Evolutionary conservation across 2,329 filamentous ascomycete species (phyloP), one percentile per base, ranked within the genome.

Genomic region (Phyllosticta citriasiana): DNA sequence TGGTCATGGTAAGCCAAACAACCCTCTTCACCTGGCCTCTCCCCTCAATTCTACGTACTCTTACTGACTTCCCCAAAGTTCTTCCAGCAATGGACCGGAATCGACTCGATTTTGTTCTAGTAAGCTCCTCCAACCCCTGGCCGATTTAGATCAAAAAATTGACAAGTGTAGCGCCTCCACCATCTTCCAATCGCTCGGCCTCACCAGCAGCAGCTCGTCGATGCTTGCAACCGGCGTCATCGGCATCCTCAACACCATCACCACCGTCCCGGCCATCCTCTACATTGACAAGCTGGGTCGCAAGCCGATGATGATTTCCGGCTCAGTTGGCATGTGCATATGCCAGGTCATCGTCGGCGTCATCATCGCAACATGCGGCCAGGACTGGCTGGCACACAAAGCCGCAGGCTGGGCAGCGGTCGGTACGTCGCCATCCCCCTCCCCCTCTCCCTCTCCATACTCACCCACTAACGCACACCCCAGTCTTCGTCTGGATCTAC

Each of bases 1-100:
- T 89, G 64, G 88, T 86, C 63, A 68, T 90, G 50, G 89, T 88
- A 70, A 87, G 80, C 35, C 35, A 12, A 35, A 14, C n/a, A 47
- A 47, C 14, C 35, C 35, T 14, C 14, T 35, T 3, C 33, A 3
- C 33, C 33, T 8, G 9, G 5, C 9, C 33, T 4, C 33, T 3
- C 33, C 14, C 14, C 9, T 12, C 33, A 5, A n/a, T 70, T 70
- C 9, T 75, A 76, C 35, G 76, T 72, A 63, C 74, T 75, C 66
- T 72, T 73, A 68, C 71, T 78, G 57, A 77, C 74, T 77, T 47
- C 71, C 71, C 63, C 14, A n/a, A 16, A 47, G 40, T 77, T 79
- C 64, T 78, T 78, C 62, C 78, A 80, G 66, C 76, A 78, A 64
- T 76, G 77, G 35, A 67, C 71, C 4, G 71, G 71, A 52, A 59